phyloP scores from a whole-genome alignment of 108 stramenopile genomes.

The Licmophora abbreviata region DNA sequence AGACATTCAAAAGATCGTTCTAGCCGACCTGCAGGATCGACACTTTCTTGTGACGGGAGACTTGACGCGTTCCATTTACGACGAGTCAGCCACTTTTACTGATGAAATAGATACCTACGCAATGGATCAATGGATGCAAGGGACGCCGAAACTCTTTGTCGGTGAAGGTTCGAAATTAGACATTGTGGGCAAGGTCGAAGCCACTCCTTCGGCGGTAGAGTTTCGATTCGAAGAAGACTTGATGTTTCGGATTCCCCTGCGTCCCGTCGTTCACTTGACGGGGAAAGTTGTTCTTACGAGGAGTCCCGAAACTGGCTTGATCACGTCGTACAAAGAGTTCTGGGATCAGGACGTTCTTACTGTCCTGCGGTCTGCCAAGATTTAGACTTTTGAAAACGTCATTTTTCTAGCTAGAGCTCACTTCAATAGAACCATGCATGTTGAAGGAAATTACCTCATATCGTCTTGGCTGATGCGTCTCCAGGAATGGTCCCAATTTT shows the following conservation, averaged over 20 bases:
- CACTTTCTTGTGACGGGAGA: conserved; percentile 69
- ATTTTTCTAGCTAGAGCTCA: no score
- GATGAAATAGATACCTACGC: conserved; percentile 87
- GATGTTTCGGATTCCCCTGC: conserved; percentile 75
- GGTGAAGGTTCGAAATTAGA: conserved; percentile 43
- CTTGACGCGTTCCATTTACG: conserved; percentile 72
- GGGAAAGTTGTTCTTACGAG: conserved; percentile 70
- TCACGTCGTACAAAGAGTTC: conserved; percentile 73
- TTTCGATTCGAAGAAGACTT: conserved; percentile 81
- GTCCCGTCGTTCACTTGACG: conserved; percentile 53
- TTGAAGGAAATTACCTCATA: no score
- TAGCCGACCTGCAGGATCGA: conserved; percentile 49
- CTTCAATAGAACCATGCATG: no score
- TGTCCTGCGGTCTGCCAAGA: conserved; percentile 70
- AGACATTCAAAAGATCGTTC: conserved; percentile 48
- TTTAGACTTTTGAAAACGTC: conserved; percentile 7
- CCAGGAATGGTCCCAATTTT: no score
- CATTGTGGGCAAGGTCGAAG: conserved; percentile 54
- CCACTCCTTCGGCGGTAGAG: conserved; percentile 20
- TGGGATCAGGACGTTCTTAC: conserved; percentile 83
- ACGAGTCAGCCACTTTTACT: conserved; percentile 68
- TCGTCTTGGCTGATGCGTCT: no score
- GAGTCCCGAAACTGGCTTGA: conserved; percentile 58
- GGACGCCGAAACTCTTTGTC: conserved; percentile 74
- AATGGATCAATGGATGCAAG: conserved; percentile 76